phyloP scores from a whole-genome alignment of 768 basidiomycete genomes.

The Hypholoma sublateritium region DNA sequence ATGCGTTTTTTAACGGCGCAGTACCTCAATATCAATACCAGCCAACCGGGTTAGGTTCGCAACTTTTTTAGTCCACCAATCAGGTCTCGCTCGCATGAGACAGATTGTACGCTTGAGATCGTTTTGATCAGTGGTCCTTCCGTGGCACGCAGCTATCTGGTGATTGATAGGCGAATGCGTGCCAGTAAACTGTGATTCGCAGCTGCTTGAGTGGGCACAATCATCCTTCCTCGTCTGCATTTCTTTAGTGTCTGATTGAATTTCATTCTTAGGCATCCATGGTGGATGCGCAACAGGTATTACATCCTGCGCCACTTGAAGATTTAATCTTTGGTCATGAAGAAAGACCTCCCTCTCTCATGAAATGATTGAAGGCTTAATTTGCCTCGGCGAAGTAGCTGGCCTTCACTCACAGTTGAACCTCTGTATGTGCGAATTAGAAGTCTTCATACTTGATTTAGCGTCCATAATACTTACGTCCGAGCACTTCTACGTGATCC shows the following conservation, averaged over 20 bases:
- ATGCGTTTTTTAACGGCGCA: no score
- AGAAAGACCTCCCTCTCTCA: not conserved
- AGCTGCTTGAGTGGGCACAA: slow-evolving; percentile 4
- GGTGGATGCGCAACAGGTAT: slow-evolving; percentile 14
- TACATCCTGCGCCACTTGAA: slow-evolving; percentile 21
- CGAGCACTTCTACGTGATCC: not conserved
- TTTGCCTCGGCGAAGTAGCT: not conserved
- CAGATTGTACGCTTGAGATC: not conserved
- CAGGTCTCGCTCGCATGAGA: not conserved
- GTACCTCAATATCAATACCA: no score
- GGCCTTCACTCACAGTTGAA: not conserved
- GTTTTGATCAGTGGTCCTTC: not conserved
- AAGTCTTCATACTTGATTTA: no score
- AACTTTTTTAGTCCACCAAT: not conserved
- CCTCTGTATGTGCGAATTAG: not conserved
- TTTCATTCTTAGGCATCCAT: slow-evolving; percentile 17
- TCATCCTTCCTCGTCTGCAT: slow-evolving; percentile 2
- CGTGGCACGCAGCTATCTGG: not conserved
- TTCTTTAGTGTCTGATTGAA: slow-evolving; percentile 12
- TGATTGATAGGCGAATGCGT: not conserved
- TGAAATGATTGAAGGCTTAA: not conserved
- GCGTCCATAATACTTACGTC: not conserved
- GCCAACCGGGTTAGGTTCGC: not conserved
- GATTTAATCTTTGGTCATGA: slow-evolving; percentile 5
- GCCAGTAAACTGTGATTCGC: slow-evolving; percentile 4